A percentile compares a stretch with the other conserved stretches of the same genome.
Evolutionary conservation across 148 eudicot species (phyloP).

Genomic region (Beta vulgaris): DNA sequence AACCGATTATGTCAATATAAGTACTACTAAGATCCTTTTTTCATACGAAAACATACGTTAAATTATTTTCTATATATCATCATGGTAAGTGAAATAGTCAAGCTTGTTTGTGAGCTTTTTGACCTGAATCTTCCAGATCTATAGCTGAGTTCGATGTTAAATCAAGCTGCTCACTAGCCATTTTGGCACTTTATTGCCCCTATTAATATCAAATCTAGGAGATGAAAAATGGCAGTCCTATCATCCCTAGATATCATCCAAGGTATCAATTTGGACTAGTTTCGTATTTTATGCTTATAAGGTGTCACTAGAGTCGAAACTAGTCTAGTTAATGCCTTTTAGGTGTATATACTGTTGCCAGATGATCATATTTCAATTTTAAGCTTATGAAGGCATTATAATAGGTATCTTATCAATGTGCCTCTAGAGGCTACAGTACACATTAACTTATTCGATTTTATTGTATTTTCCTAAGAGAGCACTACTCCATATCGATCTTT

Average conservation of each 20-base stretch:
- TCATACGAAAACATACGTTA: too few relatives aligned
- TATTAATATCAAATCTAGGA: too few relatives aligned
- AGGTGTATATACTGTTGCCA: not conserved
- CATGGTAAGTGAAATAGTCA: too few relatives aligned
- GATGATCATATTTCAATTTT: not conserved
- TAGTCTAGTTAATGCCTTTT: not conserved
- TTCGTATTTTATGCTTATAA: not conserved
- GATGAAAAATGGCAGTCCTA: not conserved
- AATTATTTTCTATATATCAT: too few relatives aligned
- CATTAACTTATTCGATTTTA: not conserved
- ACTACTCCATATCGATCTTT: not conserved
- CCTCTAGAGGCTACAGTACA: too few relatives aligned
- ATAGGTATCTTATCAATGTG: not conserved
- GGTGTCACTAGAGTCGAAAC: not conserved
- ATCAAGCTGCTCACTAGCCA: too few relatives aligned
- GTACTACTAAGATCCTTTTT: too few relatives aligned
- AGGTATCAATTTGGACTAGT: not conserved
- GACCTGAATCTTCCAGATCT: too few relatives aligned
- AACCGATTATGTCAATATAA: too few relatives aligned
- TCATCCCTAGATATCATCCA: not conserved
- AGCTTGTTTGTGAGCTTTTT: too few relatives aligned
- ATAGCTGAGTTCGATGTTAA: too few relatives aligned
- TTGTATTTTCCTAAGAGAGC: not conserved
- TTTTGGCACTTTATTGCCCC: too few relatives aligned
- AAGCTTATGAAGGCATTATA: not conserved